Evolutionary conservation across 441 rosid species (phyloP).

Genomic region (Brassica hybrid): DNA sequence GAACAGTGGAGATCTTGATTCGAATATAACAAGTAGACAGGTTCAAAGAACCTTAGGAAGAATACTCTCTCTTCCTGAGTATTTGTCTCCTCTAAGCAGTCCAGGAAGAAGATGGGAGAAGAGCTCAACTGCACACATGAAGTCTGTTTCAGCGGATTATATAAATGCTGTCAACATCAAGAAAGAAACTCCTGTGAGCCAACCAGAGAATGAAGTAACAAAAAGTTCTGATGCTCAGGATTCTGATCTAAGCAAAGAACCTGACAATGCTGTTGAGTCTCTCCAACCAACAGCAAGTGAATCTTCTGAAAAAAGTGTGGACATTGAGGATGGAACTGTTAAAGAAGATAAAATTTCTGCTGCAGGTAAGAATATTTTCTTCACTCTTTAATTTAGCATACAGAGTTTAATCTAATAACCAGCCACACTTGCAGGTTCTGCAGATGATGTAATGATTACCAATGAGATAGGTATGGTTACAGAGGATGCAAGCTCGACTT

Average conservation of each 20-base stretch:
- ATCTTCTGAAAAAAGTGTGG: slow-evolving; percentile 38
- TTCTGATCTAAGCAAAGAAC: slow-evolving; percentile 40
- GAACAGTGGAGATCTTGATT: slow-evolving; percentile 55
- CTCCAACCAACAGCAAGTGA: slow-evolving; percentile 37
- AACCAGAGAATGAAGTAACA: slow-evolving; percentile 41
- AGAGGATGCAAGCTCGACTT: slow-evolving; percentile 42
- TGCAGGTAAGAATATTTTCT: slow-evolving; percentile 53
- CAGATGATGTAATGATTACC: slow-evolving; percentile 50
- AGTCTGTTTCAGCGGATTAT: slow-evolving; percentile 50
- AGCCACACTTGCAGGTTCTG: slow-evolving; percentile 34
- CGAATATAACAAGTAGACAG: slow-evolving; percentile 50
- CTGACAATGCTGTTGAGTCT: slow-evolving; percentile 39
- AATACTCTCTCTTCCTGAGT: slow-evolving; percentile 84
- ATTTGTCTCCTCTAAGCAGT: slow-evolving; percentile 69
- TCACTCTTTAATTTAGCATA: slow-evolving; percentile 13
- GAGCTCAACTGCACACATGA: slow-evolving; percentile 55
- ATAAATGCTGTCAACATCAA: slow-evolving; percentile 47
- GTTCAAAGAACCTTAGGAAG: slow-evolving; percentile 58
- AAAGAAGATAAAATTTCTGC: slow-evolving; percentile 45
- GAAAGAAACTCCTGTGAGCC: slow-evolving; percentile 49
- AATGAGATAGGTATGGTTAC: slow-evolving; percentile 45
- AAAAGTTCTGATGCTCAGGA: slow-evolving; percentile 45
- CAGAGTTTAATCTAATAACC: background rate
- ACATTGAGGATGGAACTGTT: slow-evolving; percentile 46
- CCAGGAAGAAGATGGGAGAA: slow-evolving; percentile 55